Base-by-base conservation (phyloP, 1,139 yeast species). In the Saccharomyces hybrid region DNA sequence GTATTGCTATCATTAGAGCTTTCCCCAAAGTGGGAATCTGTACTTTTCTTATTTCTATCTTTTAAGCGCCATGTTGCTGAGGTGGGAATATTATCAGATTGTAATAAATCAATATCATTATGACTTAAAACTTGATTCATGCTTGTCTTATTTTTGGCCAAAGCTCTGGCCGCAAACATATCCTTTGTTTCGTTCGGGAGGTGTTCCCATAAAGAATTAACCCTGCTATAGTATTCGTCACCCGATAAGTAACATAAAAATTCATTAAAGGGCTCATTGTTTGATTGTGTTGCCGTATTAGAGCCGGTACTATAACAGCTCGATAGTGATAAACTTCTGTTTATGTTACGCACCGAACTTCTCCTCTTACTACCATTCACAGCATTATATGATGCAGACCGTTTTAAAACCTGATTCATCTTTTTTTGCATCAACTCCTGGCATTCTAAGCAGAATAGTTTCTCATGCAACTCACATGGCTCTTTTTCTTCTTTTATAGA, bases 381-480 rank as follows among this genome's bases (percentile, higher is more conserved):
- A 1, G 60, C 59, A 53, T 56, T 59, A 6, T 54, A 48, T 8
- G 60, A 59, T n/a, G 56, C 53, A 2, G 61, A 57, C 27, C 60
- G 47, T 21, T 59, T 57, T 14, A 59, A 46, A 3, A 48, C 46
- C 7, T 47, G 53, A 27, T 51, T 49, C 38, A 48, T 41, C 14
- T 32, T 51, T 4, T 28, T 46, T 49, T 53, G 16, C 11, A 14
- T 47, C 7, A 24, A 24, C 11, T 26, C 24, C 1, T 46, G 24
- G 50, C 58, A 56, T 3, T 24, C 34, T 31, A 16, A 4, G 46
- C 60, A 56, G 9, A 46, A 14, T 6, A 56, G 14, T 16, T 14
- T 41, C 4, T 56, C 56, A 51, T 57, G 60, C 2, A 21, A 9
- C 38, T 54, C 56, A 49, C 61, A 58, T 9, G 61, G 60, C 51